Evolutionary conservation across 1,139 yeast genomes (phyloP), one percentile per base, ranked within the genome.

Genomic region (Eremothecium gossypii): DNA sequence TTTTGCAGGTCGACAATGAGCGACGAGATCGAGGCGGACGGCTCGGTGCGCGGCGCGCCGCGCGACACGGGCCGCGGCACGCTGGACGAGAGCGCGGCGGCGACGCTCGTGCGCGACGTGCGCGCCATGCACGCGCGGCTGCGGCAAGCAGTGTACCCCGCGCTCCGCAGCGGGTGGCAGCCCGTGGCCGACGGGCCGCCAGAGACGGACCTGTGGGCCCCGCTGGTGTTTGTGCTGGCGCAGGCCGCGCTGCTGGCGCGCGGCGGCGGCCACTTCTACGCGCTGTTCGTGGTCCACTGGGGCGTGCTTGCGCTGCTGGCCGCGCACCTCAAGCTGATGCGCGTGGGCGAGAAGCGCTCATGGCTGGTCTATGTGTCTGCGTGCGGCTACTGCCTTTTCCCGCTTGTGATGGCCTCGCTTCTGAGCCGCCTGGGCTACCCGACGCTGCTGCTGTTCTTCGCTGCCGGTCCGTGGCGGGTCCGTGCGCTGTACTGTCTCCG

Each of bases 121-220:
- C 17, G 41, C n/a, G 61, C 57, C 35, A 61, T 61, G 32, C 54
- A 60, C 40, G 38, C 52, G 3, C 55, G 61, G 28, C 45, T 61
- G 36, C 54, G 50, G 37, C 55, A 56, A 41, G 64, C 60, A 2
- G 61, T 60, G 10, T 60, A 60, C 41, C 65, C 65, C 8, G 55
- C 52, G 37, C 48, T 60, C 45, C 58, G 58, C 7, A 37, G 52
- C 4, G 47, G 50, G 8, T 34, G 33, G 31, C 13, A 12, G 31
- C 27, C 38, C 31, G 48, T 40, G 32, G 38, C 43, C 9, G 51
- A 48, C 20, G 41, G 45, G 48, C 41, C 50, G 57, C 40, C 58
- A 3, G 10, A 20, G 14, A 42, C 48, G 7, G 48, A 59, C 43
- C 50, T 59, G n/a, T 59, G 64, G 64, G 63, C 64, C 2, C 64